These are phyloP conservation scores for Alternaria brassicae DNA, from an alignment of 2,329 filamentous ascomycete species.

Conservation along the genomic window DNA sequence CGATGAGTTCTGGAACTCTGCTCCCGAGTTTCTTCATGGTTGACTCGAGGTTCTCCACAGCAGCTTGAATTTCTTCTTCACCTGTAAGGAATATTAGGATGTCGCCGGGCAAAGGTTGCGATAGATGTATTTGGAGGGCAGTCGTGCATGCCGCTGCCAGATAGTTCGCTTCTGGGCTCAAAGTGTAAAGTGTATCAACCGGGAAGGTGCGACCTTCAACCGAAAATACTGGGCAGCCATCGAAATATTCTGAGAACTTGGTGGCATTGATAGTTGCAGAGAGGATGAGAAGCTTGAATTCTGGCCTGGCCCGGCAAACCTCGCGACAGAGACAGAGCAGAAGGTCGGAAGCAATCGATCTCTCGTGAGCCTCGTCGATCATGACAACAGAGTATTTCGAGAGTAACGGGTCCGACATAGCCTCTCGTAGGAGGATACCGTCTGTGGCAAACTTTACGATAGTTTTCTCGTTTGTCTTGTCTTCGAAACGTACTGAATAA, in stretches of 20 bases:
- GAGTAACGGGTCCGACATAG: slow-evolving; percentile 87
- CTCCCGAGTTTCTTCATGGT: slow-evolving; percentile 86
- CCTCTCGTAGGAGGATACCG: slow-evolving; percentile 81
- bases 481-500: slow-evolving; percentile 94
- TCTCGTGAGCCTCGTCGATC: slow-evolving; percentile 97
- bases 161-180: slow-evolving; percentile 85
- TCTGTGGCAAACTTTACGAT: slow-evolving; percentile 97
- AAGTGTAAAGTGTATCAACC: not conserved
- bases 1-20: slow-evolving; percentile 83
- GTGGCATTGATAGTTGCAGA: not conserved
- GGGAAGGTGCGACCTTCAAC: slow-evolving; percentile 32
- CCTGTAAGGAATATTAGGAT: slow-evolving; percentile 95
- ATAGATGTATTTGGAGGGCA: slow-evolving; percentile 92
- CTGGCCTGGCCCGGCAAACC: slow-evolving; percentile 79
- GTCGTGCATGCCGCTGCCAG: slow-evolving; percentile 90
- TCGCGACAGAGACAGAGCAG: slow-evolving; percentile 88
- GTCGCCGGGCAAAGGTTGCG: slow-evolving; percentile 77
- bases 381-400: slow-evolving; percentile 85
- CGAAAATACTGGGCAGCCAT: slow-evolving; percentile 92
- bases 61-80: slow-evolving; percentile 93
- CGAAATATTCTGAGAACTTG: slow-evolving; percentile 70
- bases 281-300: slow-evolving; percentile 82
- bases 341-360: slow-evolving; percentile 83
- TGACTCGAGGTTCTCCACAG: slow-evolving; percentile 82
- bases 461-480: slow-evolving; percentile 84